A percentile compares a stretch with the other conserved stretches of the same genome.
Conservation (phyloP, 192 early-diverging fungal genomes). For the Coemansia sp. region DNA sequence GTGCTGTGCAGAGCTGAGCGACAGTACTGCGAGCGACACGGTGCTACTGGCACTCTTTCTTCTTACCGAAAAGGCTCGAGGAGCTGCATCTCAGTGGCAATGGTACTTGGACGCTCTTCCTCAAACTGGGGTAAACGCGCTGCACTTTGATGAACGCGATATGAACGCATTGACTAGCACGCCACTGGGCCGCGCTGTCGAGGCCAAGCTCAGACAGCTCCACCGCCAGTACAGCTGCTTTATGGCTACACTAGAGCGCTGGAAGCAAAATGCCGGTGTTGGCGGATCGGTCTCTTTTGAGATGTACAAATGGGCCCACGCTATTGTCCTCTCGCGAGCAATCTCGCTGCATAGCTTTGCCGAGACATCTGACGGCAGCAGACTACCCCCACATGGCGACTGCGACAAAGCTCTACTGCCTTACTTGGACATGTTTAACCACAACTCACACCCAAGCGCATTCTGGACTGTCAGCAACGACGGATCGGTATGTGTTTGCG, state of each 20-base stretch:
- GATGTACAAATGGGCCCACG: slow-evolving; percentile 31
- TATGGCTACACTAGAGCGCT: slow-evolving; percentile 6
- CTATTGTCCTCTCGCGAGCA: slow-evolving; percentile 30
- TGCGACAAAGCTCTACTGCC: slow-evolving; percentile 35
- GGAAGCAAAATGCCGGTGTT: not conserved
- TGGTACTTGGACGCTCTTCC: slow-evolving; percentile 36
- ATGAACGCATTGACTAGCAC: slow-evolving; percentile 17
- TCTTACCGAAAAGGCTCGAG: slow-evolving; percentile 22
- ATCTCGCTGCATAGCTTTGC: slow-evolving; percentile 34
- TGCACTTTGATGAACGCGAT: slow-evolving; percentile 13
- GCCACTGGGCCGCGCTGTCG: slow-evolving; percentile 20
- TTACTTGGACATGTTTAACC: slow-evolving; percentile 38
- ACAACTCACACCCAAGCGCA: slow-evolving; percentile 19
- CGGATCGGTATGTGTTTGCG: slow-evolving; percentile 15
- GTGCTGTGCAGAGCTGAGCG: slow-evolving; percentile 11
- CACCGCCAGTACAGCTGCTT: slow-evolving; percentile 14
- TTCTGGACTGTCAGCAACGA: slow-evolving; percentile 18
- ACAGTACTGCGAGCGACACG: not conserved
- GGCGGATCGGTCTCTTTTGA: slow-evolving; percentile 10
- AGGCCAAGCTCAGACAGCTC: slow-evolving; percentile 30
- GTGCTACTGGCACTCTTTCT: slow-evolving; percentile 29
- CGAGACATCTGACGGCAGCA: not conserved
- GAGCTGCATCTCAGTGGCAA: slow-evolving; percentile 17
- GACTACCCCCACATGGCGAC: not conserved
- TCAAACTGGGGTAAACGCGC: slow-evolving; percentile 8